A percentile compares a stretch with the other conserved stretches of the same genome.
phyloP scores from a whole-genome alignment of 2,329 filamentous ascomycete species.

The Fusarium tanahbumbuense region DNA sequence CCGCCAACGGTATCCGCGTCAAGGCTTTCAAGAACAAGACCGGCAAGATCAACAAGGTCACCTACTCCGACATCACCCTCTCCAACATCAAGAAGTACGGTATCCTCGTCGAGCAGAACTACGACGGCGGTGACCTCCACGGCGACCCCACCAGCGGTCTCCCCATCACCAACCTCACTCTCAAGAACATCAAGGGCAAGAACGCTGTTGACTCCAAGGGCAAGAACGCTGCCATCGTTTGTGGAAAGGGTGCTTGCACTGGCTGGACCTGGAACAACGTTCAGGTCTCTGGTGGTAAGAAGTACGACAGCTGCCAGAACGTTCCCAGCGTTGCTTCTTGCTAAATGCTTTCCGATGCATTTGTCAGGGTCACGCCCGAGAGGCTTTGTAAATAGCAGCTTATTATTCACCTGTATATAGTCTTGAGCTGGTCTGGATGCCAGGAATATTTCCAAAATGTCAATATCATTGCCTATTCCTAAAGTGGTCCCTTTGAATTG shows the following conservation, averaged over 20 bases:
- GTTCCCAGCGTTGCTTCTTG: slow-evolving; percentile 45
- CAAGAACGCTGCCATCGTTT: slow-evolving; percentile 64
- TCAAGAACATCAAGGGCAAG: slow-evolving; percentile 57
- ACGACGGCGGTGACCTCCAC: slow-evolving; percentile 59
- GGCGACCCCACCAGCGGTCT: slow-evolving; percentile 59
- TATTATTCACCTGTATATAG: neutral
- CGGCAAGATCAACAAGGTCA: slow-evolving; percentile 57
- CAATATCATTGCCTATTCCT: neutral
- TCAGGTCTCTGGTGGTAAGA: slow-evolving; percentile 63
- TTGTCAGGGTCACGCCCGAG: neutral
- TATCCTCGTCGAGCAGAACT: slow-evolving; percentile 57
- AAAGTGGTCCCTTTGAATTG: rapidly evolving
- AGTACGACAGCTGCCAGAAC: slow-evolving; percentile 46
- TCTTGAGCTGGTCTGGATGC: neutral
- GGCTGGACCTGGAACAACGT: slow-evolving; percentile 66
- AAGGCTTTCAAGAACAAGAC: slow-evolving; percentile 61
- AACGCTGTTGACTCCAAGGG: slow-evolving; percentile 50
- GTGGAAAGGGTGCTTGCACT: slow-evolving; percentile 57
- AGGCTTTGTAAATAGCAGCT: neutral
- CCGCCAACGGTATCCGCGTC: slow-evolving; percentile 62
- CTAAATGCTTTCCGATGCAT: neutral
- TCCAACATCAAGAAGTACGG: slow-evolving; percentile 52
- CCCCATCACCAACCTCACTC: slow-evolving; percentile 60
- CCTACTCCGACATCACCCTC: slow-evolving; percentile 58
- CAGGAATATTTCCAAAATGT: neutral